These are phyloP conservation scores for Pythium coloratum DNA, from an alignment of 352 stramenopile species.

Conservation along the genomic window DNA sequence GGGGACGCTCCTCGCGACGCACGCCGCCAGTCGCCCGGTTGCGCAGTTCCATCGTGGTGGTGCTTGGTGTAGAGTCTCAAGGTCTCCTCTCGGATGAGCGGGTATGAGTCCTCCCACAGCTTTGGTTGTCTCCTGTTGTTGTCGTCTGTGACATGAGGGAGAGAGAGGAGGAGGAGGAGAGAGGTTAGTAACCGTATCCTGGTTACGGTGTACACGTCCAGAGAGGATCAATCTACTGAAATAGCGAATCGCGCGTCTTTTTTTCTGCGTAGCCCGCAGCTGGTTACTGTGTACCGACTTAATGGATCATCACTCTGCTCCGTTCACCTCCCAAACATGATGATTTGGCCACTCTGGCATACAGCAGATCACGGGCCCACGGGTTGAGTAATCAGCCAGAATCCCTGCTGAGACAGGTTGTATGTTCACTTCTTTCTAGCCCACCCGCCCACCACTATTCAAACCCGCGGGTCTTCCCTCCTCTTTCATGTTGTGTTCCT, in stretches of 20 bases:
- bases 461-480: not conserved
- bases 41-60: constrained; percentile 53
- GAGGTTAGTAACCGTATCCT: not conserved
- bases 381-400: constrained; percentile 6
- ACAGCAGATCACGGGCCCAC: not conserved
- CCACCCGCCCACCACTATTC: not conserved
- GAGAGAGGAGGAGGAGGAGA: not conserved
- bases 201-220: not conserved
- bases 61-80: constrained; percentile 14
- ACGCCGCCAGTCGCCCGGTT: constrained; percentile 37
- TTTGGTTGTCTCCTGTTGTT: not conserved
- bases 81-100: not conserved
- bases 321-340: not conserved
- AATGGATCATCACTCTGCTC: not conserved
- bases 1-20: constrained; percentile 33
- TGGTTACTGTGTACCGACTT: not conserved
- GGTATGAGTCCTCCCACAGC: not conserved
- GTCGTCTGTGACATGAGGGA: not conserved
- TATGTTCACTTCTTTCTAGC: not conserved
- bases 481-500: not conserved
- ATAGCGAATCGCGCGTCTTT: not conserved
- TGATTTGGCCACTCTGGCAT: not conserved
- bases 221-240: not conserved
- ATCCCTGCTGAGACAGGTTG: constrained; percentile 21
- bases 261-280: not conserved